Evolutionary conservation across 371 early-diverging fungal species (phyloP).

Genomic region (Mucor racemosus): DNA sequence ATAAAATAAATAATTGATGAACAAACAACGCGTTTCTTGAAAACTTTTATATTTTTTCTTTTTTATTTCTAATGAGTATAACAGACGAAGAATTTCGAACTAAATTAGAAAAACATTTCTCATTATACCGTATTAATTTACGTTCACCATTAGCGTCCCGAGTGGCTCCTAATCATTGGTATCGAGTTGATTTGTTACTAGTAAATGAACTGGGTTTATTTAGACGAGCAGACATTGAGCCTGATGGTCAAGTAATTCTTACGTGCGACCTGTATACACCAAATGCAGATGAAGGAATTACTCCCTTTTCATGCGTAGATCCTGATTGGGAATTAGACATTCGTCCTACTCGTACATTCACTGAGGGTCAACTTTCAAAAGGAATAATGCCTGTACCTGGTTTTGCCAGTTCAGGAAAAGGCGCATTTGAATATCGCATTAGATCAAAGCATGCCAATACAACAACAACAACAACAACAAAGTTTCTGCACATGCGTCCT

Average conservation of each 20-base stretch:
- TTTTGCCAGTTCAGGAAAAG: slow-evolving; percentile 48
- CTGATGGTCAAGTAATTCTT: slow-evolving; percentile 36
- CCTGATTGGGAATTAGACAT: slow-evolving; percentile 18
- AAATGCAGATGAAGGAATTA: not conserved
- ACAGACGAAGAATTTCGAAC: slow-evolving; percentile 45
- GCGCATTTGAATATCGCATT: slow-evolving; percentile 53
- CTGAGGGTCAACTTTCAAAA: slow-evolving; percentile 9
- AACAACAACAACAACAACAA: not conserved
- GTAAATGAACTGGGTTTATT: slow-evolving; percentile 53
- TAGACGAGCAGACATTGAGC: slow-evolving; percentile 44
- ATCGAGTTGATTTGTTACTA: slow-evolving; percentile 46
- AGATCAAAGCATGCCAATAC: slow-evolving; percentile 14
- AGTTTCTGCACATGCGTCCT: slow-evolving; percentile 28
- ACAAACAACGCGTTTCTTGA: not conserved
- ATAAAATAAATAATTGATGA: slow-evolving; percentile 1
- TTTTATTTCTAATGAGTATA: slow-evolving; percentile 15
- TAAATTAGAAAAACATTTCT: slow-evolving; percentile 50
- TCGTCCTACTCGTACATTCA: slow-evolving; percentile 17
- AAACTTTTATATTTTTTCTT: slow-evolving; percentile 8
- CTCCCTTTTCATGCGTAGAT: slow-evolving; percentile 18
- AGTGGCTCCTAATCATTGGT: slow-evolving; percentile 34
- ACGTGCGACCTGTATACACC: slow-evolving; percentile 29
- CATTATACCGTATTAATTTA: slow-evolving; percentile 51
- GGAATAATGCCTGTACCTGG: slow-evolving; percentile 33
- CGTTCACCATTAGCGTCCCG: slow-evolving; percentile 36